Conservation (phyloP, 2,329 filamentous ascomycete species). For the Berkeleyomyces basicola region DNA sequence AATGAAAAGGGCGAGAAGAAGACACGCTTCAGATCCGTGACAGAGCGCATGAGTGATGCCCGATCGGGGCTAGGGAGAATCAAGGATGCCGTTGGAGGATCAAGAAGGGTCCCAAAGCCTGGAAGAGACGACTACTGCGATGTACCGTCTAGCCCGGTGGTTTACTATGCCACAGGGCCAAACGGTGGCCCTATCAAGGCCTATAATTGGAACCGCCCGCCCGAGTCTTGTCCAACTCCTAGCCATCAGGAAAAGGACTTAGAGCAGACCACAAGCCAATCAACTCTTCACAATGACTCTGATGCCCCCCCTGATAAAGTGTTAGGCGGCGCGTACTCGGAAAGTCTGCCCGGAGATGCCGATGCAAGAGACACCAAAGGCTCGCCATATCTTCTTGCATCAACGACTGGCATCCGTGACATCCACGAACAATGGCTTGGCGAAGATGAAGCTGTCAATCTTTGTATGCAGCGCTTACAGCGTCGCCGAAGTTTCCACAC, state of each 20-base stretch:
- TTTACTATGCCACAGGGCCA: conserved; percentile 7
- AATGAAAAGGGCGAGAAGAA: conserved; percentile 28
- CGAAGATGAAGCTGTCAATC: conserved; percentile 3
- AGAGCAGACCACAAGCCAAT: not conserved
- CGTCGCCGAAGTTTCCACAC: conserved; percentile 43
- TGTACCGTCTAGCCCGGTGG: conserved; percentile 16
- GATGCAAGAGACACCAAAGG: not conserved
- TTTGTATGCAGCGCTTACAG: conserved; percentile 24
- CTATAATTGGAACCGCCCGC: conserved; percentile 49
- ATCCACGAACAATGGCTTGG: conserved; percentile 3
- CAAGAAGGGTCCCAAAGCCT: conserved; percentile 34
- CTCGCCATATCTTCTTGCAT: not conserved
- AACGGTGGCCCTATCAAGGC: conserved; percentile 21
- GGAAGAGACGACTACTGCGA: conserved; percentile 38
- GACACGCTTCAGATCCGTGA: conserved; percentile 62
- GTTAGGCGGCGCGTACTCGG: not conserved
- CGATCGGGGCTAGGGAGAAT: conserved; percentile 70
- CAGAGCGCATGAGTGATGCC: conserved; percentile 63
- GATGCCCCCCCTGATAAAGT: not conserved
- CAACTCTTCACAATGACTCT: not conserved
- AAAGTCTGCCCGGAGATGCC: conserved; percentile 4
- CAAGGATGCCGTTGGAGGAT: conserved; percentile 62
- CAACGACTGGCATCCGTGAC: not conserved
- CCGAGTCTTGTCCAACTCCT: conserved; percentile 35
- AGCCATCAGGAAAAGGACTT: conserved; percentile 1